A percentile compares a stretch with the other conserved stretches of the same genome.
Conservation (phyloP, 108 stramenopile species). For the Nannochloropsis salina region DNA sequence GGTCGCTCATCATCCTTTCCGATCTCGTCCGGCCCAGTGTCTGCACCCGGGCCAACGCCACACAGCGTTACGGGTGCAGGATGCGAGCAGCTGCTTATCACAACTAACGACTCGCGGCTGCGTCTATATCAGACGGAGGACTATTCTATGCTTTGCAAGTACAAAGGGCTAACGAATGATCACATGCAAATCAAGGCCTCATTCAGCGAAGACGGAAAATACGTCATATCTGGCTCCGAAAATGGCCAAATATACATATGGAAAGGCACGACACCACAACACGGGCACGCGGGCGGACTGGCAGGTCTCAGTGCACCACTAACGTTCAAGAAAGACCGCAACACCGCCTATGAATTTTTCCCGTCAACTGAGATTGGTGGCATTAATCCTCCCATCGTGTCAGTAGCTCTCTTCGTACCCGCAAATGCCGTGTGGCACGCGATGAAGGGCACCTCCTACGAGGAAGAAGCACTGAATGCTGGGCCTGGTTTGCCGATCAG, state of each 20-base stretch:
- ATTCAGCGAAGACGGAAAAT: conserved; percentile 55
- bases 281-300: conserved; percentile 1
- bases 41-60: not conserved
- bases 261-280: conserved; percentile 49
- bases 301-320: not conserved
- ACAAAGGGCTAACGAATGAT: conserved; percentile 66
- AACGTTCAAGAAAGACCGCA: conserved; percentile 31
- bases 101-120: conserved; percentile 70
- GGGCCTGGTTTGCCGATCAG: conserved; percentile 28
- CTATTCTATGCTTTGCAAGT: conserved; percentile 60
- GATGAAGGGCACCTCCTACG: conserved; percentile 27
- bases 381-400: conserved; percentile 33
- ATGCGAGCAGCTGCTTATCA: conserved; percentile 63
- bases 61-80: not conserved
- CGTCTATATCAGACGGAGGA: conserved; percentile 63
- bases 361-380: conserved; percentile 25
- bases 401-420: conserved; percentile 38
- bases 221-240: conserved; percentile 64
- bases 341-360: conserved; percentile 39
- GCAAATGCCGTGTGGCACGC: conserved; percentile 28
- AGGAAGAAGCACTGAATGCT: conserved; percentile 14
- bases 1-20: not conserved
- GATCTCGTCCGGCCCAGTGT: not conserved
- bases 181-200: conserved; percentile 67
- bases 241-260: conserved; percentile 62